Evolutionary conservation across 176 grass and related monocot genomes (phyloP), one percentile per base, ranked within the genome.

Genomic region (Musa itinerans): DNA sequence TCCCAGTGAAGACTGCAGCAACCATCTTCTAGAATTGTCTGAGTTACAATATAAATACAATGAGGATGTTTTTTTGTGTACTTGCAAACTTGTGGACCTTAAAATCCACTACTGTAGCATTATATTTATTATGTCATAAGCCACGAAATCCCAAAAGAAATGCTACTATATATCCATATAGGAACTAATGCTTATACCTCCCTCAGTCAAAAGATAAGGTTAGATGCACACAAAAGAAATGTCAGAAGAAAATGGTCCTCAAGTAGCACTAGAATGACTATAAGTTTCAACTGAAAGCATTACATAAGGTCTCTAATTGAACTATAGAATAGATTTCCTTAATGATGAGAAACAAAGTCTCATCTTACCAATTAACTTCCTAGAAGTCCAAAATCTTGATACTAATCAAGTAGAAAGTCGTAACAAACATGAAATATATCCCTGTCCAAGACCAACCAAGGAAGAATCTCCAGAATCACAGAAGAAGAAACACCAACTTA

Each of bases 1-100:
- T 98, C 84, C 94, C 94, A 98, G 29, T 68, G 77, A 25, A 93
- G 67, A 73, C 43, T 77, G 58, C 71, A 75, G 56, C 50, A 81
- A 78, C 56, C 81, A 89, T 83, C 87, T 69, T 82, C 62, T 79
- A 81, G 80, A 83, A 48, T 81, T 83, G 63, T 73, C 83, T 98
- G 86, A 54, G 62, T 85, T 81, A 76, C 27, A 16, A 72, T 62
- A 83, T 67, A 15, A 69, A 76, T 9, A 73, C 6, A 23, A 54
- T 52, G 52, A 26, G 50, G 10, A 9, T 1, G 48, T 19, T 8
- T 21, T 65, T 24, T 11, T 63, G 63, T 11, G 55, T 52, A 62
- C 14, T n/a, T 24, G 55, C 55, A 57, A 57, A 57, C 13, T 57
- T 57, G 14, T 57, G 55, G 55, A 57, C 55, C 55, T 16, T 57